Evolutionary conservation across 1,284 basidiomycete genomes (phyloP).

Genomic region (Caloboletus firmus): DNA sequence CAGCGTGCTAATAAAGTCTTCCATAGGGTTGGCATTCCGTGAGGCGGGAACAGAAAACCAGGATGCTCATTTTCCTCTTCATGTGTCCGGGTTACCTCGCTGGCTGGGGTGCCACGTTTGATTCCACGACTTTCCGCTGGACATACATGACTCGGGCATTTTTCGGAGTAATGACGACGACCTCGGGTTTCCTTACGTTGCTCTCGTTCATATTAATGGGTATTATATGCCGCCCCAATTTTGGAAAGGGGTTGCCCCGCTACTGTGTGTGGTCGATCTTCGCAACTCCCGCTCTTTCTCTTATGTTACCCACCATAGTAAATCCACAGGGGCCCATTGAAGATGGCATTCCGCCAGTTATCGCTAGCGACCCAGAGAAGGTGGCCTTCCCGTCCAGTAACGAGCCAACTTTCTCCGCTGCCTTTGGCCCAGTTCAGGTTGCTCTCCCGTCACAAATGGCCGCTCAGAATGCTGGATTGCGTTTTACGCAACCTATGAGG

Average conservation of each 20-base stretch:
- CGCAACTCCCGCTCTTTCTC: neutral
- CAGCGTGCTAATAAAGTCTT: slow-evolving; percentile 16
- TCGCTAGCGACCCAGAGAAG: slow-evolving; percentile 54
- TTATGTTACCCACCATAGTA: slow-evolving; percentile 41
- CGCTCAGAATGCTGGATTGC: slow-evolving; percentile 42
- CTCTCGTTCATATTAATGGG: slow-evolving; percentile 60
- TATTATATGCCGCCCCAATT: slow-evolving; percentile 67
- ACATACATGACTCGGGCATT: slow-evolving; percentile 72
- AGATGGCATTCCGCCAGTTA: slow-evolving; percentile 46
- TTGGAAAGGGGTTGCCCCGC: slow-evolving; percentile 67
- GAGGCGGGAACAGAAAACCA: slow-evolving; percentile 59
- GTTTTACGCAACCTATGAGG: slow-evolving; percentile 38
- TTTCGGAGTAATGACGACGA: slow-evolving; percentile 62
- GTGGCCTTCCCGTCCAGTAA: slow-evolving; percentile 60
- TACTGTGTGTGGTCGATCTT: slow-evolving; percentile 51
- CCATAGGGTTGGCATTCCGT: slow-evolving; percentile 71
- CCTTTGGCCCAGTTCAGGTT: slow-evolving; percentile 44
- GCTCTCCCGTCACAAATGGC: slow-evolving; percentile 46
- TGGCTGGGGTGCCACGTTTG: slow-evolving; percentile 73
- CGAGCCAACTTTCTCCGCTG: slow-evolving; percentile 53
- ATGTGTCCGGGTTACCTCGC: slow-evolving; percentile 59
- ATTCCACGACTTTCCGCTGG: slow-evolving; percentile 70
- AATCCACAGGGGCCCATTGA: slow-evolving; percentile 50
- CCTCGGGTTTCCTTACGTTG: slow-evolving; percentile 59
- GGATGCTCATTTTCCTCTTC: slow-evolving; percentile 62